Percentiles rank a stretch among this genome's conserved stretches.
Evolutionary conservation across 495 filamentous ascomycete genomes (phyloP).

Genomic region (Penicillium maclennaniae): DNA sequence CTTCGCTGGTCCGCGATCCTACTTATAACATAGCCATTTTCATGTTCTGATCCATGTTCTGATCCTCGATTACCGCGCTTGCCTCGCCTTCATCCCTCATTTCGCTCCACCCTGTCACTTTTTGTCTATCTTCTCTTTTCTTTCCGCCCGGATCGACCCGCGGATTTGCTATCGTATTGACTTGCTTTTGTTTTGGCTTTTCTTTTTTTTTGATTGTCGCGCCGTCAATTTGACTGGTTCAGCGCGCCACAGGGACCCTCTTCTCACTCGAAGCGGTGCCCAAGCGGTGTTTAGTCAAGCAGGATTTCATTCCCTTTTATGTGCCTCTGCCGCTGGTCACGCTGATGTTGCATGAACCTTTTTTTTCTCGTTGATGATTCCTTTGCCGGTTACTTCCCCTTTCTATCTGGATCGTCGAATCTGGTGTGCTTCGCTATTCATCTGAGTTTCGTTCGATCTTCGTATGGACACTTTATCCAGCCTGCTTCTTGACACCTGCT

Average conservation of each 20-base stretch:
- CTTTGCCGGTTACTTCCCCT: background rate
- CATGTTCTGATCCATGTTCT: no score
- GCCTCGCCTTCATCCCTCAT: slow-evolving; percentile 8
- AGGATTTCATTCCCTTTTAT: slow-evolving; percentile 19
- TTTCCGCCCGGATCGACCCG: slow-evolving; percentile 5
- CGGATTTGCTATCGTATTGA: slow-evolving; percentile 19
- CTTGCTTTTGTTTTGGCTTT: slow-evolving; percentile 19
- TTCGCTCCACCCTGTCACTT: slow-evolving; percentile 11
- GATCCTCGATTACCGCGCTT: slow-evolving; percentile 25
- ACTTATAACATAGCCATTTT: slow-evolving; percentile 16
- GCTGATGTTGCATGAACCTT: slow-evolving; percentile 21
- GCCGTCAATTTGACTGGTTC: slow-evolving; percentile 67
- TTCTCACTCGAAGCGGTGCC: slow-evolving; percentile 3
- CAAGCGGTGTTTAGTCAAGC: slow-evolving; percentile 16
- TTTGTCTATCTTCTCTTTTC: slow-evolving; percentile 1
- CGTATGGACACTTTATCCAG: slow-evolving; percentile 26
- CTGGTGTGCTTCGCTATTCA: background rate
- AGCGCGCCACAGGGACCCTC: slow-evolving; percentile 16
- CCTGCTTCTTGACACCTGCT: background rate
- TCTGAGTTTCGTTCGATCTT: background rate
- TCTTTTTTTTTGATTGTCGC: background rate
- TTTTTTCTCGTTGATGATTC: slow-evolving; percentile 11
- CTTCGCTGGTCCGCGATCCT: slow-evolving; percentile 11
- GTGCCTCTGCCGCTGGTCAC: slow-evolving; percentile 11
- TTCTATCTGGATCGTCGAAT: slow-evolving; percentile 6